Percentiles rank a stretch among this genome's conserved stretches.
phyloP scores from a whole-genome alignment of 2,329 filamentous ascomycete genomes.

The Aureobasidium namibiae region DNA sequence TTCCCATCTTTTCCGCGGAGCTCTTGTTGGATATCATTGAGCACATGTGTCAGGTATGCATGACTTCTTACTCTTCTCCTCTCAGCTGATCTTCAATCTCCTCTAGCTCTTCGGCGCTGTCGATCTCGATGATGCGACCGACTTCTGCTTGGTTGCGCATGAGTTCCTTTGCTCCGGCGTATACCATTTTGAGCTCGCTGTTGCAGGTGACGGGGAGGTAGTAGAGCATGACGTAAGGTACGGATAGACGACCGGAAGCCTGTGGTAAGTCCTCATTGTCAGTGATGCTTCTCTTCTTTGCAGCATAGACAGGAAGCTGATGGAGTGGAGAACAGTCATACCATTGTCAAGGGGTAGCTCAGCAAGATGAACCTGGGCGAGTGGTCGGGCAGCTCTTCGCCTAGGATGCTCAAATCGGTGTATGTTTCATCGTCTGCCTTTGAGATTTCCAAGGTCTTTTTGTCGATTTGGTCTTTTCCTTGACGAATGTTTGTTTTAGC shows the following conservation, averaged over 20 bases:
- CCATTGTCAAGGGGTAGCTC: slow-evolving; percentile 82
- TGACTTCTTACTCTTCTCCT: slow-evolving; percentile 26
- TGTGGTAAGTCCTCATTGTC: neutral
- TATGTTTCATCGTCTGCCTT: slow-evolving; percentile 76
- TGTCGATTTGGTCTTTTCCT: slow-evolving; percentile 73
- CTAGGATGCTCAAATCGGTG: slow-evolving; percentile 69
- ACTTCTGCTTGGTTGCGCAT: slow-evolving; percentile 91
- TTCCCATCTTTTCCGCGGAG: neutral
- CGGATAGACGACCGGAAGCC: slow-evolving; percentile 56
- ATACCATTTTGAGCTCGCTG: slow-evolving; percentile 79
- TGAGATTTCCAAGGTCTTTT: slow-evolving; percentile 79
- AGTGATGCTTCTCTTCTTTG: neutral
- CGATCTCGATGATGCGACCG: slow-evolving; percentile 78
- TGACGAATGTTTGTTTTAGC: neutral
- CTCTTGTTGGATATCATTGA: neutral
- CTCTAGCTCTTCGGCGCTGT: slow-evolving; percentile 69
- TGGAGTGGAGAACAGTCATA: slow-evolving; percentile 34
- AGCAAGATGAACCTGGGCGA: slow-evolving; percentile 82
- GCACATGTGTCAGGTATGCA: neutral
- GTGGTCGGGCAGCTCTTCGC: slow-evolving; percentile 86
- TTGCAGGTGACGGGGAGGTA: slow-evolving; percentile 92
- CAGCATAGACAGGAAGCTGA: neutral
- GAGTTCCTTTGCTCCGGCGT: slow-evolving; percentile 90
- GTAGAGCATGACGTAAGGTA: slow-evolving; percentile 91
- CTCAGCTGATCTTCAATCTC: slow-evolving; percentile 64